phyloP scores from a whole-genome alignment of 176 grass and related monocot genomes.

The Saccharum officinarum region DNA sequence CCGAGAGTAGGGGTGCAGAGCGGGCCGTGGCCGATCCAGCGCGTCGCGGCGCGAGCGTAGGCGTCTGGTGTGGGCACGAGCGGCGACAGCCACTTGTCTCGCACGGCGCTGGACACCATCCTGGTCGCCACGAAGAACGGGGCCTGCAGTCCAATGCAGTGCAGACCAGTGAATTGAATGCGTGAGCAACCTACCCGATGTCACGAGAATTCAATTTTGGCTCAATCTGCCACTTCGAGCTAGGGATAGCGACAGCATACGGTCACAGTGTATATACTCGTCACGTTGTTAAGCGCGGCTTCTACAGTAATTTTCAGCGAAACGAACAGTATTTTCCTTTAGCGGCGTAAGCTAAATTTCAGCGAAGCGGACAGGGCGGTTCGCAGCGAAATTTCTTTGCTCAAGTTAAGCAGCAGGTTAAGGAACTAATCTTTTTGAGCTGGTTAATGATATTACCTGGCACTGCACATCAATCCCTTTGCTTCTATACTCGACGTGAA shows the following conservation, averaged over 20 bases:
- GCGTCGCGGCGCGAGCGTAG: conserved; percentile 38
- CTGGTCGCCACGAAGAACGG: conserved; percentile 50
- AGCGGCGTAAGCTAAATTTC: no score
- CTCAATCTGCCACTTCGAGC: neutral
- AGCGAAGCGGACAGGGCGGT: no score
- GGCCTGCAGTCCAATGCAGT: conserved; percentile 16
- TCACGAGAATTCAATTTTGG: neutral
- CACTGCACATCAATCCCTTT: conserved; percentile 1
- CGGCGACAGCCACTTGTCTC: neutral
- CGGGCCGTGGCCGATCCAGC: conserved; percentile 49
- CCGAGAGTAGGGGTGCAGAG: conserved; percentile 25
- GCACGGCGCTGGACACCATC: conserved; percentile 16
- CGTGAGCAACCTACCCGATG: neutral
- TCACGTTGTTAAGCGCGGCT: no score
- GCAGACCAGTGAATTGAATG: neutral
- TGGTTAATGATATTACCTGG: neutral
- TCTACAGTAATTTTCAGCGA: no score
- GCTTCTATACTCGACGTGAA: neutral
- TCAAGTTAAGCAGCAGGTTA: neutral
- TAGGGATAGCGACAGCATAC: no score
- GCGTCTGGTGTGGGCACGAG: conserved; percentile 29
- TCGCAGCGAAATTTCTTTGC: neutral
- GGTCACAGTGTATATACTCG: no score
- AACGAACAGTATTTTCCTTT: no score
- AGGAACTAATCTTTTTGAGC: neutral